Conservation (phyloP, 768 basidiomycete genomes). For the Rhodosporidiobolus odoratus region DNA sequence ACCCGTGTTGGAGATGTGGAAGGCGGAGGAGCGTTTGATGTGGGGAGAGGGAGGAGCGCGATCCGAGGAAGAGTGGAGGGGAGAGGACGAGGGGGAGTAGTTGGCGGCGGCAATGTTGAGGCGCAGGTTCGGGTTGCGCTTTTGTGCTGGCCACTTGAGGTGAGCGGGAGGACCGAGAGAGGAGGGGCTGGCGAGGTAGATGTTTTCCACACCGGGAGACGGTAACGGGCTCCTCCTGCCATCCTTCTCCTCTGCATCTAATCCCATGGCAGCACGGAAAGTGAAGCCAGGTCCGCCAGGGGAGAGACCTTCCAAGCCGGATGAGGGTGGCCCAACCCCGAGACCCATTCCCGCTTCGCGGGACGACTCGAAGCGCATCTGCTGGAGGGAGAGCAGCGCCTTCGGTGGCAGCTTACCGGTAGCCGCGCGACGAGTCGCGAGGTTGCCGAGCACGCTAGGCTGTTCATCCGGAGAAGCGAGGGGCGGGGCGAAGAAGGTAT, state of each 20-base stretch:
- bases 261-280: slow-evolving; percentile 1
- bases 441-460: neutral
- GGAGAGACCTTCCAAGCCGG: slow-evolving; percentile 14
- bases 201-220: neutral
- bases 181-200: neutral
- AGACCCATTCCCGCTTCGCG: slow-evolving; percentile 28
- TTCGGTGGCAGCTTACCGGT: slow-evolving; percentile 27
- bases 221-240: neutral
- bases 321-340: slow-evolving; percentile 31
- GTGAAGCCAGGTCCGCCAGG: slow-evolving; percentile 9
- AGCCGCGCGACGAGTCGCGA: slow-evolving; percentile 26
- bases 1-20: slow-evolving; percentile 12
- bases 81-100: neutral
- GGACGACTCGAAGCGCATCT: slow-evolving; percentile 36
- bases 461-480: neutral
- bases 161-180: neutral
- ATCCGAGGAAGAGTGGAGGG: neutral
- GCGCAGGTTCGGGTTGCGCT: neutral
- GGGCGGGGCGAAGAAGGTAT: slow-evolving; percentile 1
- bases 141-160: neutral
- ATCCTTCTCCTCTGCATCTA: neutral
- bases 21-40: slow-evolving; percentile 30
- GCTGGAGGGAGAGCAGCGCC: slow-evolving; percentile 30
- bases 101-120: neutral
- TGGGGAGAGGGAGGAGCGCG: slow-evolving; percentile 9